Evolutionary conservation across 257 asterid species (phyloP).

Genomic region (Solanum medicagineum): DNA sequence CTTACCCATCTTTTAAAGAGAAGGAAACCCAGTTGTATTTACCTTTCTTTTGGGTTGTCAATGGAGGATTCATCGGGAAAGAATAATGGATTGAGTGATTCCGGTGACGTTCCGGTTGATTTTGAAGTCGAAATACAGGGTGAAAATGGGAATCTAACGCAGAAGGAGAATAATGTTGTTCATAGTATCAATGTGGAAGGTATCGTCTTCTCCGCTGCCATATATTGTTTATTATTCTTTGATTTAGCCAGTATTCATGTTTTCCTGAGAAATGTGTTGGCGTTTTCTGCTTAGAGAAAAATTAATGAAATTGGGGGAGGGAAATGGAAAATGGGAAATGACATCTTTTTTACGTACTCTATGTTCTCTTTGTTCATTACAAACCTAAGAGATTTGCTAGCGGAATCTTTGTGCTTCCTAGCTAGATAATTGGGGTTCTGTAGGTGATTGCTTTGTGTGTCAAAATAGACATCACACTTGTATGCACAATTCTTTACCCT

Average conservation of each 20-base stretch:
- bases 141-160: background rate
- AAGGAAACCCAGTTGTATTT: background rate
- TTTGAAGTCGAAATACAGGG: background rate
- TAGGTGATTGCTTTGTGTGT: background rate
- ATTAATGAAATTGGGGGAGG: background rate
- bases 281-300: background rate
- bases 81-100: background rate
- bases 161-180: background rate
- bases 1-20: background rate
- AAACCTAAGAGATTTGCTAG: background rate
- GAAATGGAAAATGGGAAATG: background rate
- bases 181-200: background rate
- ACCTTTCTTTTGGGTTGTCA: background rate
- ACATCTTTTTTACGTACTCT: background rate
- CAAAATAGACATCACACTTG: background rate
- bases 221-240: background rate
- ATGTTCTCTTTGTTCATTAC: background rate
- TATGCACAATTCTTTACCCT: background rate
- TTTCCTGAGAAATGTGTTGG: background rate
- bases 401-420: background rate
- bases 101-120: constrained; percentile 7
- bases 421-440: background rate
- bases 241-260: background rate
- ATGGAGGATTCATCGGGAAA: background rate
- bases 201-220: background rate